Base-by-base conservation (phyloP, 345 rosid species). In the Syzygium oleosum region DNA sequence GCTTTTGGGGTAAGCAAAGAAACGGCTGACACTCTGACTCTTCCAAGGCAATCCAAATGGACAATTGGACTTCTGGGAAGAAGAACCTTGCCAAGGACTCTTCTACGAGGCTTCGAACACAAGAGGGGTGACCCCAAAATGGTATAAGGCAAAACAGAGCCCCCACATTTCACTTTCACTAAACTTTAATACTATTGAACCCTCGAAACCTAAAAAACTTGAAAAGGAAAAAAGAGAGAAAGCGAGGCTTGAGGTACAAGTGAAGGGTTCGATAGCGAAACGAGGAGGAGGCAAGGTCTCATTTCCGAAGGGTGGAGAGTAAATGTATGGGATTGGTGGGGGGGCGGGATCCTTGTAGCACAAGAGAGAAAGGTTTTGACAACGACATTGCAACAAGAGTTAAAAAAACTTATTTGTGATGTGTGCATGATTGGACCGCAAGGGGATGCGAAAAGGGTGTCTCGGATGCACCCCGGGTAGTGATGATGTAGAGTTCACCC, bases 361-460 rank as follows among this genome's bases (percentile, higher is more conserved):
- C 92, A 93, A 89, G 91, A 59, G 85, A 91, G 88, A 86, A 84
- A 91, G 90, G 89, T 87, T 88, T 23, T 87, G 95, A 95, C 84
- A 95, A 90, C 61, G 97, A 95, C 95, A 86, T 85, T 88, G 87
- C 90, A 95, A 93, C 99, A 90, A 95, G 85, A 92, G 83, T 51
- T 13, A 51, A 23, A 88, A 88, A 86, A 91, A 89, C 22, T 46
- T 7, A 52, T 90, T 87, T 88, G 89, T 91, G 87, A 22, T 43
- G 34, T 73, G 59, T 73, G 84, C 90, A 94, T 88, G 92, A 91
- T 92, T 93, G 91, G 92, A 84, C 90, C 85, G 87, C 89, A 89
- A 91, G 91, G 87, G 89, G 89, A 88, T 88, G 87, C 77, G 83
- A 78, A 77, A 85, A 85, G 68, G 56, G 59, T 29, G 59, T 34